A percentile compares a stretch with the other conserved stretches of the same genome.
These are phyloP conservation scores for Eucalyptus guilfoylei DNA, from an alignment of 345 rosid species.

Conservation along the genomic window DNA sequence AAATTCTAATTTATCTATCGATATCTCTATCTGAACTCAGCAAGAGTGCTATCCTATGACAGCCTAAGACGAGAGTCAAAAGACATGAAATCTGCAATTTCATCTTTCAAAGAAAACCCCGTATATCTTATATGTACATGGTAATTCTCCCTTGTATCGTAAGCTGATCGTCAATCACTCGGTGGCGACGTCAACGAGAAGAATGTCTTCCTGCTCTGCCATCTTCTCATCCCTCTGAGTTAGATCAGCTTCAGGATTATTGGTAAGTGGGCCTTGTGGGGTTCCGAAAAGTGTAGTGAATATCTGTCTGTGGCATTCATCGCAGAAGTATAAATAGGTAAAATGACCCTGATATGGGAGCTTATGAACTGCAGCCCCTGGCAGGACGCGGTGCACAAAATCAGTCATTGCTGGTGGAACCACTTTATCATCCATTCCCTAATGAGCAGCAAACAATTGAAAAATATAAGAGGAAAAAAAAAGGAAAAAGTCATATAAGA, in stretches of 20 bases:
- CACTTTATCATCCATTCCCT: conserved; percentile 67
- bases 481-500: neutral
- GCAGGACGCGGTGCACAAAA: conserved; percentile 54
- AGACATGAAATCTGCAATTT: neutral
- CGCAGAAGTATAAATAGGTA: conserved; percentile 49
- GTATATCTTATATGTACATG: neutral
- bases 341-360: conserved; percentile 68
- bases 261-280: conserved; percentile 35
- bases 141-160: neutral
- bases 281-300: conserved; percentile 54
- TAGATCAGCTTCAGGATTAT: conserved; percentile 4
- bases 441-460: neutral
- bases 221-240: conserved; percentile 1
- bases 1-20: neutral
- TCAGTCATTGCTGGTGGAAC: conserved; percentile 67
- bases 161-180: neutral
- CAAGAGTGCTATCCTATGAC: neutral
- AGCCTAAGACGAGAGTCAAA: neutral
- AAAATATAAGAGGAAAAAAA: neutral
- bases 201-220: neutral
- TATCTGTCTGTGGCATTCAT: conserved; percentile 67
- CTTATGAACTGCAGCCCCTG: conserved; percentile 61
- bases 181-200: neutral
- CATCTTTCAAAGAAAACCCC: neutral
- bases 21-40: neutral